Evolutionary conservation across 1,139 yeast species (phyloP), one percentile per base, ranked within the genome.

Genomic region (Meyerozyma guilliermondii): DNA sequence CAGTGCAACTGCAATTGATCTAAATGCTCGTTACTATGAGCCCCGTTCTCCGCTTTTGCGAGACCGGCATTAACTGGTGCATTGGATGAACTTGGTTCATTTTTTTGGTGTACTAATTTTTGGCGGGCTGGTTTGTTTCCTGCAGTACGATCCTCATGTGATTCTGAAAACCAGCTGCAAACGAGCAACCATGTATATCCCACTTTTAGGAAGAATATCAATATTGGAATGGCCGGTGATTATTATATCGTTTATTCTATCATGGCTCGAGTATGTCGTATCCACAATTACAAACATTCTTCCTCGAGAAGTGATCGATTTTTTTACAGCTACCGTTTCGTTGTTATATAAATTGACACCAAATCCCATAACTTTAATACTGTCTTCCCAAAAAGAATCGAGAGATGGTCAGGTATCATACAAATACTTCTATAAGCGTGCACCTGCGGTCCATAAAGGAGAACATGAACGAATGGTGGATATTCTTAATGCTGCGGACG

Each of bases 401-500:
- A 9, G 7, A 11, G 33, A 29, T 29, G 33, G 33, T 8, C 33
- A 29, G 2, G 20, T 38, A 36, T 35, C 27, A 20, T 46, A 35
- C 41, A 38, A 34, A 9, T 46, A 46, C 30, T 39, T 55, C 51
- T 36, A 53, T 45, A 38, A 14, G 17, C 33, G n/a, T 11, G 49
- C 38, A 40, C 51, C 54, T 3, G 46, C 45, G 7, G 43, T 59
- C 13, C 50, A 53, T 22, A 53, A 54, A 24, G 56, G 53, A 16
- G 53, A 51, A 31, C 62, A 66, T 47, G 55, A 59, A 20, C 47
- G 55, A 14, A 66, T 66, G 70, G 56, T 63, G 20, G 63, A 54
- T 18, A 50, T 68, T 41, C 49, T 70, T 39, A 61, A 68, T 47
- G 62, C 71, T 35, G 55, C 55, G 5, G 56, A 58, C 43, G 60